Evolutionary conservation across 306 rosid genomes (phyloP), one percentile per base, ranked within the genome.

Genomic region (Trichosanthes cucumerina): DNA sequence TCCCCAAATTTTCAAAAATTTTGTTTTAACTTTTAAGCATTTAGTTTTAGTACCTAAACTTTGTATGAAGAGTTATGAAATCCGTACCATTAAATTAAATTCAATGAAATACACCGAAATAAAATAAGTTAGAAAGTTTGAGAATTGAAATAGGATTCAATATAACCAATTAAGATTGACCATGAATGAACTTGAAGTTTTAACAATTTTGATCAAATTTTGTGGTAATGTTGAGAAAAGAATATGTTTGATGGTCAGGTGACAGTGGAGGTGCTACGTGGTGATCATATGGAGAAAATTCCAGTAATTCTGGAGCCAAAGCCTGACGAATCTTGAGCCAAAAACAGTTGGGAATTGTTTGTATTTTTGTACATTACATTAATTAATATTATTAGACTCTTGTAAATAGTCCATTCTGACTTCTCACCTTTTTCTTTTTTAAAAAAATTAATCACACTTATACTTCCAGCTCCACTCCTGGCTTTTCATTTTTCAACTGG

Each of bases 211-310:
- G n/a, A n/a, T n/a, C 50, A 46, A 46, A 12, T 1, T 9, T 46
- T 46, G 33, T 28, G 33, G 33, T 28, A 28, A 28, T 28, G 33
- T 28, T 28, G 2, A 28, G 33, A 28, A 28, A 28, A 28, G 33
- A 2, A 28, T 28, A 28, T 28, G 31, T 79, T 85, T 28, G 66
- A 59, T 81, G 57, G 1, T 79, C 84, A 96, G 99, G 91, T 96
- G 79, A 87, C 34, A 53, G 97, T 96, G 80, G 98, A 92, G 88
- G 99, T 96, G 14, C 85, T 96, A 88, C 90, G 99, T 39, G 99
- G 98, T 16, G 99, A 96, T 70, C 96, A 88, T 76, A 89, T 91
- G 90, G 99, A 96, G 92, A 91, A 96, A 85, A 86, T 96, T 82
- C 93, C 97, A 0, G 97, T 96, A 26, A 23, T 47, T 47, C 88